These are phyloP conservation scores for Globisporangium paroecandrum DNA, from an alignment of 352 stramenopile genomes.

Conservation along the genomic window DNA sequence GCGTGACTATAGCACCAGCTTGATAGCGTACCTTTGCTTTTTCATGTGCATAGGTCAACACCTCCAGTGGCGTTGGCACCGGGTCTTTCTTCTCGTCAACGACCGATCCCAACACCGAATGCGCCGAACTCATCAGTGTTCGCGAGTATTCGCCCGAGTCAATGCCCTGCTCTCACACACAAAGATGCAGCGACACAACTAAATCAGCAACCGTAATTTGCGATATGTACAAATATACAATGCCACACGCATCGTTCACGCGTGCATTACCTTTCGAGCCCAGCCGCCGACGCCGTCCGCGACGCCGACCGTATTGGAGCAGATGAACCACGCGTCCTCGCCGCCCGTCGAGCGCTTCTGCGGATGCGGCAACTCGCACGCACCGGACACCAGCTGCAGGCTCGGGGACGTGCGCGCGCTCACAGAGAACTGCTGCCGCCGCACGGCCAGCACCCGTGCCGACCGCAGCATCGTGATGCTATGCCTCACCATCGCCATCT, in stretches of 20 bases:
- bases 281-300: constrained; percentile 86
- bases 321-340: constrained; percentile 86
- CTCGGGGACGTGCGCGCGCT: constrained; percentile 21
- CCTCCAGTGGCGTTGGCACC: constrained; percentile 53
- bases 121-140: constrained; percentile 64
- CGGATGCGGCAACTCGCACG: constrained; percentile 76
- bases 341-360: constrained; percentile 80
- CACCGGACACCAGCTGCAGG: constrained; percentile 57
- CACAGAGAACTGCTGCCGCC: constrained; percentile 16
- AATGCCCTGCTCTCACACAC: constrained; percentile 43
- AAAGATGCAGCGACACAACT: background rate
- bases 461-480: background rate
- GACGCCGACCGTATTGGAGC: constrained; percentile 72
- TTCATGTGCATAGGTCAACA: constrained; percentile 66
- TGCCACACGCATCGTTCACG: background rate
- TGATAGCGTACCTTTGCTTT: constrained; percentile 42
- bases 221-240: background rate
- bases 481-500: constrained; percentile 13
- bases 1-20: background rate
- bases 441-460: constrained; percentile 6
- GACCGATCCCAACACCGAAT: constrained; percentile 23
- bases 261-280: constrained; percentile 59
- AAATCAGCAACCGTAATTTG: background rate
- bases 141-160: constrained; percentile 88
- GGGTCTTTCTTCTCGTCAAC: constrained; percentile 18